Evolutionary conservation across 306 rosid genomes (phyloP), one percentile per base, ranked within the genome.

Genomic region (Quercus robur): DNA sequence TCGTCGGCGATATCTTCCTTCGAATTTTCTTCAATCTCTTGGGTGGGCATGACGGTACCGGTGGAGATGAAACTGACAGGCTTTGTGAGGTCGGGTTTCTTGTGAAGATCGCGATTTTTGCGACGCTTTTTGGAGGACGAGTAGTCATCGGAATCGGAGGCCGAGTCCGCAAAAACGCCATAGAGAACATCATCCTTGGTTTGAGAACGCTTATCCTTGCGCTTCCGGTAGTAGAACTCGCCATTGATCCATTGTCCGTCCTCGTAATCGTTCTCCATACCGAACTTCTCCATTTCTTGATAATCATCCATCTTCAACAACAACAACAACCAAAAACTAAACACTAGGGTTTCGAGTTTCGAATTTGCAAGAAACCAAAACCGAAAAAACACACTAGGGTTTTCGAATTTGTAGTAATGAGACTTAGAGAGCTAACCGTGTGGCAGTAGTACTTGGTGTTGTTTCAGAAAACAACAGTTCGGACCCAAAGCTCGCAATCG

Each of bases 61-160:
- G 96, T 95, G 56, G 97, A 91, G 56, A 95, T 83, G 63, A 95
- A 95, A 83, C 85, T 93, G 73, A 95, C 94, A 4, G 98, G 99
- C 83, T 90, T 95, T 15, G 46, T 41, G 46, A 41, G 46, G 46
- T 41, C 46, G 46, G 94, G 67, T 75, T 88, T 87, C 56, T 69
- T 85, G 13, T 86, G 79, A 0, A 88, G 75, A 66, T 79, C 85
- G 3, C 86, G 86, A 28, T 80, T 89, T 67, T 87, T 91, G 33
- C 87, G 88, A 74, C 93, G 94, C 78, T 93, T 93, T 68, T 85
- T 84, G 71, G 81, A 41, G 46, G 46, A 38, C 46, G 46, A 41
- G 11, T 8, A 41, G 46, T 41, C 46, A 41, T 41, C 46, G 46
- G 46, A 41, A 41, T 41, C 46, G 12, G 46, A 41, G 46, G 46